Percentiles rank a stretch among this genome's conserved stretches.
Evolutionary conservation across 345 rosid genomes (phyloP).

Genomic region (Clausena lansium): DNA sequence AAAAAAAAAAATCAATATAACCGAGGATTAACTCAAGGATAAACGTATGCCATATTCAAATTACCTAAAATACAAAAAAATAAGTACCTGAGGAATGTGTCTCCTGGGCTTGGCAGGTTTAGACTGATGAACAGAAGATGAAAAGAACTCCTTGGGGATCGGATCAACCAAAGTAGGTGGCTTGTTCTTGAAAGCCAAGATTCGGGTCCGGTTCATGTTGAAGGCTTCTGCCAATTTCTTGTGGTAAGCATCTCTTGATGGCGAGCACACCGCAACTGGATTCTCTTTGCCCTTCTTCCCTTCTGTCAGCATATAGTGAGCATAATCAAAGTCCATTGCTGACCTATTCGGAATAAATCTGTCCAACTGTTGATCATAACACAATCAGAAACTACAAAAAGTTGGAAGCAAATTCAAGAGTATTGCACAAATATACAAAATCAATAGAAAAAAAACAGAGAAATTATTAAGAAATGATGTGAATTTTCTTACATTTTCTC

Average conservation of each 20-base stretch:
- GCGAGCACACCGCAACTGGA: constrained; percentile 12
- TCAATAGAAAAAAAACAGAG: neutral
- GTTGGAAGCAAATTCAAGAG: neutral
- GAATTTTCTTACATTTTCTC: constrained; percentile 27
- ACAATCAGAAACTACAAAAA: neutral
- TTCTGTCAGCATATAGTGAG: constrained; percentile 38
- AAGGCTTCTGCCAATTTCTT: constrained; percentile 30
- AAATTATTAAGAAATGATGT: neutral
- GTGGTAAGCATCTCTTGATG: constrained; percentile 29
- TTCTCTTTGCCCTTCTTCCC: constrained; percentile 35
- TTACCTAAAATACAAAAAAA: too few species aligned
- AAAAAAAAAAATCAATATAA: too few species aligned
- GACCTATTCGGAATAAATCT: constrained; percentile 48
- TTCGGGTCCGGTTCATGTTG: constrained; percentile 35
- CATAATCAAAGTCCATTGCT: constrained; percentile 46
- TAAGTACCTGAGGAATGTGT: constrained; percentile 29
- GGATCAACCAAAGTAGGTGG: constrained; percentile 22
- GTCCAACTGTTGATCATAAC: constrained; percentile 34
- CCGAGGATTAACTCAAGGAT: too few species aligned
- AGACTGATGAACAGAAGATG: constrained; percentile 18
- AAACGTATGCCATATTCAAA: too few species aligned
- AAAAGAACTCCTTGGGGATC: constrained; percentile 17
- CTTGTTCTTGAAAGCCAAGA: constrained; percentile 39
- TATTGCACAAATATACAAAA: neutral
- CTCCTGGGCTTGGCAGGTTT: constrained; percentile 25